A percentile compares a stretch with the other conserved stretches of the same genome.
Conservation (phyloP, 768 basidiomycete species). For the Podaxis carcinomalis region DNA sequence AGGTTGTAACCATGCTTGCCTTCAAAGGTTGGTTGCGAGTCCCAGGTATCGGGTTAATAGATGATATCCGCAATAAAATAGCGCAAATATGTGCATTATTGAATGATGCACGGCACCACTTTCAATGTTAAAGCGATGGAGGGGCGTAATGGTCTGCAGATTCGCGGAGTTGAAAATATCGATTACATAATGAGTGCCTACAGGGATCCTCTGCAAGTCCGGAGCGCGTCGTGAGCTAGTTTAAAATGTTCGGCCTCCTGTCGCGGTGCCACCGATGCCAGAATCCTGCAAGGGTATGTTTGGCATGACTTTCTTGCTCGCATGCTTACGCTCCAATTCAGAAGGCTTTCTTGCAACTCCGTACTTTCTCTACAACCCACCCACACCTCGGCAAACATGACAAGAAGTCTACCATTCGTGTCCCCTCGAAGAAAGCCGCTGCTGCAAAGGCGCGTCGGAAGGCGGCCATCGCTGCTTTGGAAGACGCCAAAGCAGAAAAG, state of each 20-base stretch:
- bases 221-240: background rate
- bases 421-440: constrained; percentile 67
- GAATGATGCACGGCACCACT: background rate
- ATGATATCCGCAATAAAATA: background rate
- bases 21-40: background rate
- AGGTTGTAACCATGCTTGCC: background rate
- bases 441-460: constrained; percentile 62
- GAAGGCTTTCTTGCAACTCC: constrained; percentile 12
- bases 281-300: constrained; percentile 20
- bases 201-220: background rate
- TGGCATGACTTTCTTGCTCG: background rate
- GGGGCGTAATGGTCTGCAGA: background rate
- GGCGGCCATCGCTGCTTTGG: constrained; percentile 48
- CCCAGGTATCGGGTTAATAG: background rate
- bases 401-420: constrained; percentile 44
- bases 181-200: constrained; percentile 7
- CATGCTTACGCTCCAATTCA: background rate
- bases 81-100: background rate
- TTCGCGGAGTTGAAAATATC: constrained; percentile 2
- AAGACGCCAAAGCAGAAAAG: constrained; percentile 60
- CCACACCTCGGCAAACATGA: constrained; percentile 40
- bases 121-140: background rate
- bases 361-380: constrained; percentile 48
- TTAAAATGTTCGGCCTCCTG: constrained; percentile 16
- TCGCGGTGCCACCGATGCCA: constrained; percentile 23